Conservation (phyloP, 2,329 filamentous ascomycete species). For the Tolypocladium tundrense region DNA sequence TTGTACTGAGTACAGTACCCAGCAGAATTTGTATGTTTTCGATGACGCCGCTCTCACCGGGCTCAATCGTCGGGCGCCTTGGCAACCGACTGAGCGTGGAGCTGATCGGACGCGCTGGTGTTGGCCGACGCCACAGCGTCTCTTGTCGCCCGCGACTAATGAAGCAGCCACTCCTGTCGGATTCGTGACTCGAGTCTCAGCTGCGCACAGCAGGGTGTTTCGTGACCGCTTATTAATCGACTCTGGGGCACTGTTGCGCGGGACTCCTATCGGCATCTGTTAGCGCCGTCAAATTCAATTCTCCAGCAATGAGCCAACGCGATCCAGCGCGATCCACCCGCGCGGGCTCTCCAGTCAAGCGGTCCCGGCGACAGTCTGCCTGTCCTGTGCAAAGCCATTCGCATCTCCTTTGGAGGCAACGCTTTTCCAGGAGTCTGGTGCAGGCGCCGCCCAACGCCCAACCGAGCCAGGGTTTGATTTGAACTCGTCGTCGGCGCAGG, state of each 20-base stretch:
- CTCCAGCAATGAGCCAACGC: background rate
- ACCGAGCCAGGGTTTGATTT: background rate
- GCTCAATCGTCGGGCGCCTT: background rate
- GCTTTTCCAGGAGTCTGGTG: background rate
- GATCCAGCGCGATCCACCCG: background rate
- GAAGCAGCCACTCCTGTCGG: background rate
- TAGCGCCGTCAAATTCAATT: background rate
- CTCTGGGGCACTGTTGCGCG: background rate
- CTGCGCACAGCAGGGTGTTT: background rate
- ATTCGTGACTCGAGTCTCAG: background rate
- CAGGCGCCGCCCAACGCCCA: background rate
- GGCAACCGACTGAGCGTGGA: background rate
- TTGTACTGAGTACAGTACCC: background rate
- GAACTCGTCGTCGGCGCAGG: background rate
- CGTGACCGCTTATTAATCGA: background rate
- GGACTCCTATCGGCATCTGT: background rate
- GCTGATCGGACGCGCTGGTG: background rate
- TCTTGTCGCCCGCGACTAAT: background rate
- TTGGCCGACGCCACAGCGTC: background rate
- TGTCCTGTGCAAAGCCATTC: background rate
- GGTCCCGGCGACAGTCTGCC: background rate
- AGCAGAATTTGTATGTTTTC: background rate
- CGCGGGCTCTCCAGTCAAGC: background rate
- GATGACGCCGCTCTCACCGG: background rate
- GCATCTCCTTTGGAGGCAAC: background rate